A percentile compares a stretch with the other conserved stretches of the same genome.
Conservation (phyloP, 176 grass and related monocot species). For the Aegilops speltoides region DNA sequence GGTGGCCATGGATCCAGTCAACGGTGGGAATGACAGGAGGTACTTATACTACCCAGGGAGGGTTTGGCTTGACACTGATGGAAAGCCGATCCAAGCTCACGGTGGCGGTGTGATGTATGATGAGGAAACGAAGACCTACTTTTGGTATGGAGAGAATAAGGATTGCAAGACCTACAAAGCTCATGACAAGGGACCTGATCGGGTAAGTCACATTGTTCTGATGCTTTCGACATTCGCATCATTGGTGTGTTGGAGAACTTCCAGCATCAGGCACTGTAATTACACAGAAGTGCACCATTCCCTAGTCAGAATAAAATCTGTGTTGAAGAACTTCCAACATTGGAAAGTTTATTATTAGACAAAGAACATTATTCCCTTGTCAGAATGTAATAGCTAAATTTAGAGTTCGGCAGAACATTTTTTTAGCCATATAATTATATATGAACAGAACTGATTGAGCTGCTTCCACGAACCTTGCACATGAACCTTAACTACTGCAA, state of each 20-base stretch:
- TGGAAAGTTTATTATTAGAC: background rate
- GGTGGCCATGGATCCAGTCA: constrained; percentile 41
- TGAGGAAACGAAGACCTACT: constrained; percentile 46
- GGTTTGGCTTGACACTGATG: constrained; percentile 81
- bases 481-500: background rate
- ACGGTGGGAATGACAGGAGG: constrained; percentile 39
- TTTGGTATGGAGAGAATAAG: constrained; percentile 97
- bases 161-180: constrained; percentile 75
- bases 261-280: background rate
- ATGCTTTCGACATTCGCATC: background rate
- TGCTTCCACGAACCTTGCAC: background rate
- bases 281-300: too few relatives aligned
- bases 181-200: constrained; percentile 62
- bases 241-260: background rate
- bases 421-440: background rate
- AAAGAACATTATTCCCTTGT: background rate
- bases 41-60: constrained; percentile 63
- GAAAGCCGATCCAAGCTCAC: constrained; percentile 81
- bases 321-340: background rate
- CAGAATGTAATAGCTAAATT: constrained; percentile 21
- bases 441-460: background rate
- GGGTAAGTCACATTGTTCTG: constrained; percentile 40
- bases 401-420: background rate
- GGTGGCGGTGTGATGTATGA: constrained; percentile 83
- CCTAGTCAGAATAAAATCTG: too few relatives aligned